Conservation (phyloP, 352 stramenopile species). For the Globisporangium mamillatum region DNA sequence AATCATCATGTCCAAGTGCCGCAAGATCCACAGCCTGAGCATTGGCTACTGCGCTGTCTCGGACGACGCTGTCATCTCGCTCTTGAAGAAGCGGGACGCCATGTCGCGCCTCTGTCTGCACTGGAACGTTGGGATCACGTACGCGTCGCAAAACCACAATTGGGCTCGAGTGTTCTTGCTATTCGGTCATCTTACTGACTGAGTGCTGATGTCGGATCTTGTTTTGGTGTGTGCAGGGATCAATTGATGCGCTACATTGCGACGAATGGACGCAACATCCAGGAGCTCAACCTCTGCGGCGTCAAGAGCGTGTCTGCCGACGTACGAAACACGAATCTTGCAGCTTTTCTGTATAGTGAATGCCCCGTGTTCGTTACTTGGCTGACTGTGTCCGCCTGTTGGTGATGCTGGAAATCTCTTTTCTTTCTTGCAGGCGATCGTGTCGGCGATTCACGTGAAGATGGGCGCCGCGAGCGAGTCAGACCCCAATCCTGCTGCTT, state of each 20-base stretch:
- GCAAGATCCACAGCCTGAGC: constrained; percentile 84
- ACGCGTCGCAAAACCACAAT: constrained; percentile 13
- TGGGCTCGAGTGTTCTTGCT: constrained; percentile 1
- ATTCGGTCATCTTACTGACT: not conserved
- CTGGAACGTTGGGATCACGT: constrained; percentile 88
- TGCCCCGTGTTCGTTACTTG: not conserved
- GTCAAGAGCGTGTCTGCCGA: constrained; percentile 85
- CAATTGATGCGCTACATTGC: constrained; percentile 80
- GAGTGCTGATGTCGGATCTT: not conserved
- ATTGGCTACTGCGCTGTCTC: constrained; percentile 85
- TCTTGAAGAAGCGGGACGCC: constrained; percentile 82
- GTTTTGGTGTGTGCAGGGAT: constrained; percentile 39
- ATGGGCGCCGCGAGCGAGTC: constrained; percentile 57
- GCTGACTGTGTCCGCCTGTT: not conserved
- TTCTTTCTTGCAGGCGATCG: constrained; percentile 36
- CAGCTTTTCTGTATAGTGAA: not conserved
- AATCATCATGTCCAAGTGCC: constrained; percentile 86
- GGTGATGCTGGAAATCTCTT: not conserved
- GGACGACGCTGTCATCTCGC: constrained; percentile 79
- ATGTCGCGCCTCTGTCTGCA: constrained; percentile 78
- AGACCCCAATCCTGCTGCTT: constrained; percentile 3
- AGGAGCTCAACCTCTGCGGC: constrained; percentile 85
- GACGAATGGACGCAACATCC: constrained; percentile 66
- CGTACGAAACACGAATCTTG: constrained; percentile 25
- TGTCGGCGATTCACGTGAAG: constrained; percentile 76